These are phyloP conservation scores for Acaromyces ingoldii DNA, from an alignment of 1,284 basidiomycete genomes.

Conservation along the genomic window DNA sequence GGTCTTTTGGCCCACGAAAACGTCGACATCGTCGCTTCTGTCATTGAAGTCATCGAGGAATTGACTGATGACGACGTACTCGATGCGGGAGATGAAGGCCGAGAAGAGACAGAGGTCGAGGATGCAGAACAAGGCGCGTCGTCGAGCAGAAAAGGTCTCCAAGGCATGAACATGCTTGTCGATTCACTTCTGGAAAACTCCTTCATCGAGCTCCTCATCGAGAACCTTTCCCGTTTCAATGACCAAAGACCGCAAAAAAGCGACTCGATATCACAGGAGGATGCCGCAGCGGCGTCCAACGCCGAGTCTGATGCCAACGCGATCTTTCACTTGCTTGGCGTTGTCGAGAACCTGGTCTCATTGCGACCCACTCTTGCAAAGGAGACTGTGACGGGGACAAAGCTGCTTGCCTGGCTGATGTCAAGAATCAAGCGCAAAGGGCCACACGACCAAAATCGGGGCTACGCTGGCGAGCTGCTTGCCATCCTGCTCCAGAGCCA, in stretches of 20 bases:
- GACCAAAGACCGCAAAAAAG: no score
- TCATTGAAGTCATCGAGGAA: slow-evolving; percentile 65
- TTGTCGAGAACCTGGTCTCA: slow-evolving; percentile 86
- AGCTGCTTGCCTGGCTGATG: slow-evolving; percentile 73
- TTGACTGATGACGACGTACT: slow-evolving; percentile 93
- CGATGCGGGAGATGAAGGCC: slow-evolving; percentile 62
- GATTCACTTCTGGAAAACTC: slow-evolving; percentile 64
- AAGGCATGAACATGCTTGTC: slow-evolving; percentile 13
- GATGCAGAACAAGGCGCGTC: slow-evolving; percentile 57
- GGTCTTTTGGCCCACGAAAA: slow-evolving; percentile 63
- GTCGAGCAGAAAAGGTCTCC: slow-evolving; percentile 54
- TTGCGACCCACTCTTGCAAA: slow-evolving; percentile 68
- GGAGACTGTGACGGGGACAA: slow-evolving; percentile 67
- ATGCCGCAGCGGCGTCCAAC: slow-evolving; percentile 12
- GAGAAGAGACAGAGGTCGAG: slow-evolving; percentile 59
- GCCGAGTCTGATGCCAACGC: slow-evolving; percentile 32
- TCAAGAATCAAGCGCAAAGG: slow-evolving; percentile 62
- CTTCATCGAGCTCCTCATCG: slow-evolving; percentile 79
- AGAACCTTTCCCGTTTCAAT: slow-evolving; percentile 63
- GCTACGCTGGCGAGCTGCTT: slow-evolving; percentile 60
- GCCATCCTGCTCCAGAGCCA: slow-evolving; percentile 72
- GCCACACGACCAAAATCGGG: slow-evolving; percentile 47
- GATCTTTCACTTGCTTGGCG: slow-evolving; percentile 56
- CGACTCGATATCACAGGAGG: slow-evolving; percentile 6
- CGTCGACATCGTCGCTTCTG: slow-evolving; percentile 36